These are phyloP conservation scores for Extremus antarcticus DNA, from an alignment of 495 filamentous ascomycete genomes.

Conservation along the genomic window DNA sequence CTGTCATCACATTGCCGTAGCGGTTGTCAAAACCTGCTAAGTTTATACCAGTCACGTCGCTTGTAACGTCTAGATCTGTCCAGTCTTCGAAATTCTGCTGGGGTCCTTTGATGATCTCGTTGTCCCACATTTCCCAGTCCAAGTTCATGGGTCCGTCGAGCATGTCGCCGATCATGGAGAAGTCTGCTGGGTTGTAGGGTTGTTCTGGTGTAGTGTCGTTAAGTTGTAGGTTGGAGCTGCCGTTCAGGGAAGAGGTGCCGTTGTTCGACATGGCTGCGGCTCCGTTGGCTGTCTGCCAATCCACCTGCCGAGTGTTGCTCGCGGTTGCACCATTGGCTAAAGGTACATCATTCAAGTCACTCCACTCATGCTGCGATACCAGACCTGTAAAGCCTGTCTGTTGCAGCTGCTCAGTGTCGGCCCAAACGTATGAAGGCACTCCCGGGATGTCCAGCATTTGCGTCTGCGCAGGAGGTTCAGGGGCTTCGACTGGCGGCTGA, in stretches of 20 bases:
- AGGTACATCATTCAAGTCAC: constrained; percentile 1
- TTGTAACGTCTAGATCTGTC: background rate
- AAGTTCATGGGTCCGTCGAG: constrained; percentile 10
- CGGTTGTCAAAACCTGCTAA: too few species aligned
- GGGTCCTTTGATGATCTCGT: constrained; percentile 3
- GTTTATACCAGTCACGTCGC: background rate
- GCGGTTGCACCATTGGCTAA: background rate
- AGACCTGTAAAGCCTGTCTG: background rate
- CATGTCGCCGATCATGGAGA: constrained; percentile 16
- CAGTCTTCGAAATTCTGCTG: background rate
- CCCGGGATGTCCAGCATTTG: background rate
- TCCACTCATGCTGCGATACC: background rate
- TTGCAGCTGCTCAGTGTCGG: background rate
- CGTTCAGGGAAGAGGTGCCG: background rate
- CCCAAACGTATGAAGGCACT: background rate
- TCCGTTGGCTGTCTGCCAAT: background rate
- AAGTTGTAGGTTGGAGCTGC: too few species aligned
- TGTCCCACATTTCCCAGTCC: constrained; percentile 20
- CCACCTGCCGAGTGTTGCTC: background rate
- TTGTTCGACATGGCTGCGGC: background rate
- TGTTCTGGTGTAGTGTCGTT: background rate
- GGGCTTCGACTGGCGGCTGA: background rate
- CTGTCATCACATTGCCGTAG: background rate
- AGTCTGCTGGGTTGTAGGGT: constrained; percentile 1
- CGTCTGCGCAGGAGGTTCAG: background rate